phyloP scores from a whole-genome alignment of 768 basidiomycete genomes.

The Auriscalpium vulgare region DNA sequence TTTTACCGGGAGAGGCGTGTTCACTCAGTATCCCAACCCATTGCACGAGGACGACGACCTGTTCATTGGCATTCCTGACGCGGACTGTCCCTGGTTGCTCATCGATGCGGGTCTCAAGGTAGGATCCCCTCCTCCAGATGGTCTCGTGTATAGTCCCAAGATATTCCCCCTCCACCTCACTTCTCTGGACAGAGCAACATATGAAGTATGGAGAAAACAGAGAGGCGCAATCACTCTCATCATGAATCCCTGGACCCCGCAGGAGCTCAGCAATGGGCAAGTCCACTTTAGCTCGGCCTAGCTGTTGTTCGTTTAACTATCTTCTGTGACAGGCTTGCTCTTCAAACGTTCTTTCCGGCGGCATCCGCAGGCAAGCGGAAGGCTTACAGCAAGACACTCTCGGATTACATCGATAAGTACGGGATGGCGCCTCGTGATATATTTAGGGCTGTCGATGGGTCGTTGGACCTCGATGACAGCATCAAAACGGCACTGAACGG shows the following conservation, averaged over 20 bases:
- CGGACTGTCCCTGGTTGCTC: background rate
- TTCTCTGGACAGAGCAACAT: background rate
- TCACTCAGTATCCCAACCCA: background rate
- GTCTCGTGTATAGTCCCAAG: too few relatives aligned
- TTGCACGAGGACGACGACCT: too few relatives aligned
- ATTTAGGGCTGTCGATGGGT: background rate
- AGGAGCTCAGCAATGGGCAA: background rate
- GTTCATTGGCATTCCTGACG: too few relatives aligned
- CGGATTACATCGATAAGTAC: background rate
- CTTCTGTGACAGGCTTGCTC: background rate
- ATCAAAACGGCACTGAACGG: background rate
- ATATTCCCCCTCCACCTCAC: background rate
- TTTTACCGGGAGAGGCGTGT: background rate
- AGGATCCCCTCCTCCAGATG: too few relatives aligned
- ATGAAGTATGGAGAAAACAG: background rate
- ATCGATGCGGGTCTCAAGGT: too few relatives aligned
- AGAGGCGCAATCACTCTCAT: background rate
- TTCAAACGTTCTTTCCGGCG: background rate
- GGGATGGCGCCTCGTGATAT: background rate
- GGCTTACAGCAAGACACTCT: background rate
- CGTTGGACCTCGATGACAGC: background rate
- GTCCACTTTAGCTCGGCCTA: background rate
- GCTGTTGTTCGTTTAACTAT: background rate
- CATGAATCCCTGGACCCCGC: background rate
- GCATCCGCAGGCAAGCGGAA: background rate